Evolutionary conservation across 106 monocot species (phyloP).

Genomic region (Allium cepa): DNA sequence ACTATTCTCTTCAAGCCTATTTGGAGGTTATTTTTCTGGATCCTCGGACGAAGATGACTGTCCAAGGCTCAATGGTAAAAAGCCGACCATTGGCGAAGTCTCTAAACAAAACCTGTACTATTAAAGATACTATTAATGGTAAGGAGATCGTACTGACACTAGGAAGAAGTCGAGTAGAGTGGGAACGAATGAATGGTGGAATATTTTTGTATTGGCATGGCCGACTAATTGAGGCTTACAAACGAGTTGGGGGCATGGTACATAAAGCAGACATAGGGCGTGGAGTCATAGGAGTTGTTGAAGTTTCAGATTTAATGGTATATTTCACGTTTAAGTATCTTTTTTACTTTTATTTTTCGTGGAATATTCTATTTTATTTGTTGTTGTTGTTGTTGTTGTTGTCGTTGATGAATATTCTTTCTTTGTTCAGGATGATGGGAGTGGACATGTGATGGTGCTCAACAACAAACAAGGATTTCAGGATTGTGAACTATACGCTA

Average conservation of each 20-base stretch:
- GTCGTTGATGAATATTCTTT: neutral
- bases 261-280: conserved; percentile 65
- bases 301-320: conserved; percentile 67
- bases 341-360: neutral
- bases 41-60: conserved; percentile 61
- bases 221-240: conserved; percentile 85
- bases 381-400: neutral
- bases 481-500: conserved; percentile 72
- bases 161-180: conserved; percentile 54
- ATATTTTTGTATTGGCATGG: conserved; percentile 90
- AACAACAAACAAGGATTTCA: conserved; percentile 85
- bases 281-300: conserved; percentile 66
- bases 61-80: conserved; percentile 71
- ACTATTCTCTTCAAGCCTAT: conserved; percentile 69
- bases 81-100: conserved; percentile 46
- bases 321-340: neutral
- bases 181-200: conserved; percentile 57
- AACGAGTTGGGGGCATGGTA: conserved; percentile 68
- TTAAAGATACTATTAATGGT: conserved; percentile 42
- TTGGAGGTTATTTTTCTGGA: conserved; percentile 72
- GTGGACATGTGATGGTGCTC: conserved; percentile 41
- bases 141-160: conserved; percentile 40
- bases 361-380: neutral
- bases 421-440: conserved; percentile 36
- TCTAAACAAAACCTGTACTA: conserved; percentile 34